Percentiles rank a stretch among this genome's conserved stretches.
These are phyloP conservation scores for Nyctanthes arbortristis DNA, from an alignment of 257 asterid genomes.

Conservation along the genomic window DNA sequence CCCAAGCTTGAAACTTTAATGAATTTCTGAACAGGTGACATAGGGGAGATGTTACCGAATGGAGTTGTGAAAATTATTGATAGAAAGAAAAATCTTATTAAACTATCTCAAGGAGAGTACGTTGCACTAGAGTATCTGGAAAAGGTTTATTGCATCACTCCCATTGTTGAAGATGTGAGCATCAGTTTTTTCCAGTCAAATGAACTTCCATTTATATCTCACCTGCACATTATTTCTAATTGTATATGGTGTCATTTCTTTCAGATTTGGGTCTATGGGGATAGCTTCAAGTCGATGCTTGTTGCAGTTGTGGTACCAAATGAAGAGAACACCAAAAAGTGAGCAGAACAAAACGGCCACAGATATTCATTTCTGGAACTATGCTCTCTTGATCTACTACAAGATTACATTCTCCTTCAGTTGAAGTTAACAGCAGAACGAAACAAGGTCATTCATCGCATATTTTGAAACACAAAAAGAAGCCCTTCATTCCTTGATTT, in stretches of 20 bases:
- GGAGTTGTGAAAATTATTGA: conserved; percentile 84
- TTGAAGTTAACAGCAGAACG: conserved; percentile 83
- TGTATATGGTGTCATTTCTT: neutral
- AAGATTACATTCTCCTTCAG: conserved; percentile 59
- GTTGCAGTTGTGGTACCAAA: conserved; percentile 93
- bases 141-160: conserved; percentile 76
- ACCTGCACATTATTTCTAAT: neutral
- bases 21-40: too few relatives aligned
- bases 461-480: neutral
- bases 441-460: conserved; percentile 59
- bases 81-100: conserved; percentile 81
- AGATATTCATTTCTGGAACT: conserved; percentile 50
- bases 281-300: conserved; percentile 77
- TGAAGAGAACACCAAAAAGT: conserved; percentile 56
- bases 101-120: conserved; percentile 94
- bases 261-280: conserved; percentile 89
- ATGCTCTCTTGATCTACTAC: conserved; percentile 64
- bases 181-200: too few relatives aligned
- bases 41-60: conserved; percentile 84
- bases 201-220: neutral
- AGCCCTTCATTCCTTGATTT: too few relatives aligned
- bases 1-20: too few relatives aligned
- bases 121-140: conserved; percentile 94
- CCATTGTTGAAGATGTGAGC: conserved; percentile 86
- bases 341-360: conserved; percentile 68